Conservation (phyloP, 1,139 yeast genomes). For the Zygosaccharomyces sapae region DNA sequence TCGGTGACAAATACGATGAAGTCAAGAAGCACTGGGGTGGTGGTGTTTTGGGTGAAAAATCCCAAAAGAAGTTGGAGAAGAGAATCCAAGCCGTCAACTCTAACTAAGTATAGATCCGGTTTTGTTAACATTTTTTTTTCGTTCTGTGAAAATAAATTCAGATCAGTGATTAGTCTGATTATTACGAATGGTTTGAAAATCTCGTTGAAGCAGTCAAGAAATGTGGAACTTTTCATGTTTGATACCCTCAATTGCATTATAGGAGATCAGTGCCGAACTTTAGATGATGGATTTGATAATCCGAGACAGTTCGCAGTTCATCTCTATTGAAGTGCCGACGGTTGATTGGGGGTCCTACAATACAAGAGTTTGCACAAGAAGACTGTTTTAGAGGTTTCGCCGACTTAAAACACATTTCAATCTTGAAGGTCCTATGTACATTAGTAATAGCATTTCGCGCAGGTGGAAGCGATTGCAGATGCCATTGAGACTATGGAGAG, state of each 20-base stretch:
- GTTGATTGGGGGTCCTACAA: neutral
- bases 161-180: neutral
- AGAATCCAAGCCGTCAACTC: slow-evolving; percentile 42
- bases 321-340: slow-evolving; percentile 16
- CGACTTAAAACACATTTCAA: slow-evolving; percentile 2
- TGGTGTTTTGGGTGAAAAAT: slow-evolving; percentile 94
- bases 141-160: neutral
- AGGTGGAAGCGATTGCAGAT: slow-evolving; percentile 3
- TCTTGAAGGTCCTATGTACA: slow-evolving; percentile 9
- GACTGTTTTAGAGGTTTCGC: slow-evolving; percentile 6
- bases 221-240: neutral
- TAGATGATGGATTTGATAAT: neutral
- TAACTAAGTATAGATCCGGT: slow-evolving; percentile 7
- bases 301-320: slow-evolving; percentile 12
- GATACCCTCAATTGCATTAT: slow-evolving; percentile 10
- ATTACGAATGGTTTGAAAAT: slow-evolving; percentile 1
- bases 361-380: neutral
- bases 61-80: slow-evolving; percentile 68
- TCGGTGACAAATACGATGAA: slow-evolving; percentile 88
- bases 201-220: slow-evolving; percentile 15
- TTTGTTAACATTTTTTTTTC: slow-evolving; percentile 4
- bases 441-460: slow-evolving; percentile 9
- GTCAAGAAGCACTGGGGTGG: slow-evolving; percentile 99
- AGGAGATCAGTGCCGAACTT: slow-evolving; percentile 16
- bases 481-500: neutral